A percentile compares a stretch with the other conserved stretches of the same genome.
phyloP scores from a whole-genome alignment of 768 basidiomycete genomes.

The Suillus fuscotomentosus region DNA sequence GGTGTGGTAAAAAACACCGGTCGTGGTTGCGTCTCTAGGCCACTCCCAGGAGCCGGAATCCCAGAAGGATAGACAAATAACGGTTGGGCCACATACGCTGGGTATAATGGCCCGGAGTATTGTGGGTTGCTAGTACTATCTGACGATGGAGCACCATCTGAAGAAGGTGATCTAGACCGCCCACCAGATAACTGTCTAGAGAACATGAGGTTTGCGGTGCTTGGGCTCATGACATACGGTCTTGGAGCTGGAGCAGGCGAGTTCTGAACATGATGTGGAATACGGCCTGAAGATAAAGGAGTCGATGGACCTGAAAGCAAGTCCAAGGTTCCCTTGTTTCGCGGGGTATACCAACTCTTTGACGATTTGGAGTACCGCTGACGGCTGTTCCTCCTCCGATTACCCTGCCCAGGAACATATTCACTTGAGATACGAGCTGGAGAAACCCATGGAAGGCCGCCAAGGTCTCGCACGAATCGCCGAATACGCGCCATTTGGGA shows the following conservation, averaged over 20 bases:
- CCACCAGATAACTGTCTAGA: conserved; percentile 14
- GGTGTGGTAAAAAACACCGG: conserved; percentile 2
- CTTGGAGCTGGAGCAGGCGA: conserved; percentile 14
- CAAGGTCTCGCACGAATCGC: conserved; percentile 36
- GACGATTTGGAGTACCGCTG: conserved; percentile 23
- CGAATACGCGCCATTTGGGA: conserved; percentile 37
- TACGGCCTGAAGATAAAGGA: conserved; percentile 30
- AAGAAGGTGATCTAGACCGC: conserved; percentile 28
- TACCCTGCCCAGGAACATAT: conserved; percentile 41
- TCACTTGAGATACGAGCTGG: conserved; percentile 46
- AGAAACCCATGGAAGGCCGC: conserved; percentile 47
- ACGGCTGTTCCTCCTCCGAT: conserved; percentile 27
- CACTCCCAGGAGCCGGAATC: conserved; percentile 25
- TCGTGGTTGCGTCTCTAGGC: neutral
- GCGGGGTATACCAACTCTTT: conserved; percentile 28
- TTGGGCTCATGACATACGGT: conserved; percentile 31
- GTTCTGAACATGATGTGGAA: conserved; percentile 16
- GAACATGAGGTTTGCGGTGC: conserved; percentile 26
- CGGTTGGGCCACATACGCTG: conserved; percentile 30
- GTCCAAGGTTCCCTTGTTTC: conserved; percentile 25
- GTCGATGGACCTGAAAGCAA: conserved; percentile 32
- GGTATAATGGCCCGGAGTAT: conserved; percentile 15
- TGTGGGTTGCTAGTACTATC: conserved; percentile 30
- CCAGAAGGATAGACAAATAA: conserved; percentile 30
- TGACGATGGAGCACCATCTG: conserved; percentile 27